phyloP scores from a whole-genome alignment of 2,329 filamentous ascomycete species.

The Penicillium brevicompactum region DNA sequence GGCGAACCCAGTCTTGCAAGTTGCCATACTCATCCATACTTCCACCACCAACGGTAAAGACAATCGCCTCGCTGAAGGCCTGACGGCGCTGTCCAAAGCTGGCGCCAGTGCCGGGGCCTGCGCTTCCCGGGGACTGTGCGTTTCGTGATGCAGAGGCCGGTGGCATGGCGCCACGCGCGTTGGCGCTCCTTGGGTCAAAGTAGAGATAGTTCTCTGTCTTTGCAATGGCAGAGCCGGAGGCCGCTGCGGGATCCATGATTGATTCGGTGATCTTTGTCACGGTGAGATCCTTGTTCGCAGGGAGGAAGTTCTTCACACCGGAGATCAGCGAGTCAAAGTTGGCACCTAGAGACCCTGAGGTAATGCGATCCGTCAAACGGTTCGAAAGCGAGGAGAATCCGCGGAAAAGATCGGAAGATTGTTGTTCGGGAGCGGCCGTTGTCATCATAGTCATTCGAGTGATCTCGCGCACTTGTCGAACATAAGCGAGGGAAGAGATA shows the following conservation, averaged over 20 bases:
- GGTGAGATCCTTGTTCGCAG: slow-evolving; percentile 90
- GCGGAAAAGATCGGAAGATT: slow-evolving; percentile 75
- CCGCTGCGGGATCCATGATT: slow-evolving; percentile 92
- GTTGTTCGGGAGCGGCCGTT: slow-evolving; percentile 69
- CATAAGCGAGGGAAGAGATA: slow-evolving; percentile 76
- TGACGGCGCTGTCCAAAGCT: slow-evolving; percentile 90
- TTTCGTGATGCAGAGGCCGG: slow-evolving; percentile 64
- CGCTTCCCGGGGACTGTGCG: slow-evolving; percentile 47
- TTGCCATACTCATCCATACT: slow-evolving; percentile 99
- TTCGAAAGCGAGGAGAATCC: slow-evolving; percentile 91
- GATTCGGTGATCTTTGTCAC: slow-evolving; percentile 98
- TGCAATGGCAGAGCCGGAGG: slow-evolving; percentile 86
- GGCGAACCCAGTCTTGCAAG: slow-evolving; percentile 89
- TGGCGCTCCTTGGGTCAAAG: slow-evolving; percentile 92
- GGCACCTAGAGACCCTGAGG: slow-evolving; percentile 80
- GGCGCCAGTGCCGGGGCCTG: slow-evolving; percentile 70
- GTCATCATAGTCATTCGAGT: slow-evolving; percentile 98
- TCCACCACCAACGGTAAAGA: slow-evolving; percentile 93
- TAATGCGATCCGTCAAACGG: slow-evolving; percentile 88
- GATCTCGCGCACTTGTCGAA: slow-evolving; percentile 88
- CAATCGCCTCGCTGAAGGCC: slow-evolving; percentile 84
- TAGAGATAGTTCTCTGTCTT: slow-evolving; percentile 97
- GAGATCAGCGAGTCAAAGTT: slow-evolving; percentile 95
- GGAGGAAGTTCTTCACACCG: slow-evolving; percentile 97
- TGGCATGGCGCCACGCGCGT: slow-evolving; percentile 88